Evolutionary conservation across 2,329 filamentous ascomycete genomes (phyloP).

Genomic region (Hymenoscyphus occultus): DNA sequence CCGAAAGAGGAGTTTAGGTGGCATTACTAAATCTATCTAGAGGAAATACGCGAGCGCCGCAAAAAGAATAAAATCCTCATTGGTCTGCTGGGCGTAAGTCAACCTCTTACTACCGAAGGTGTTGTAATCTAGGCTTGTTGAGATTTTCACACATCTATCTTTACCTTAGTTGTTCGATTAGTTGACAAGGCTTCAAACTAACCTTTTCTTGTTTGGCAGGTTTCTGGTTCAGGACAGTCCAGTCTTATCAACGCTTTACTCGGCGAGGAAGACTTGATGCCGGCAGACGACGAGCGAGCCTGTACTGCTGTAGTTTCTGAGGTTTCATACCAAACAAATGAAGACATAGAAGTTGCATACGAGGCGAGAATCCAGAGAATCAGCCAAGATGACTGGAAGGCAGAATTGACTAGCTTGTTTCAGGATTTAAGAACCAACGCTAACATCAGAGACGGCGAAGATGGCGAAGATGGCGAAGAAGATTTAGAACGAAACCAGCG

Average conservation of each 20-base stretch:
- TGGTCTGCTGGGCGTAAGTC: slow-evolving; percentile 48
- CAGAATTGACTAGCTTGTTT: slow-evolving; percentile 21
- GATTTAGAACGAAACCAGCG: slow-evolving; percentile 24
- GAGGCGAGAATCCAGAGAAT: slow-evolving; percentile 16
- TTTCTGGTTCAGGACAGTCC: slow-evolving; percentile 54
- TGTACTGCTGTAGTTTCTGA: slow-evolving; percentile 25
- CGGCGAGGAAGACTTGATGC: slow-evolving; percentile 15
- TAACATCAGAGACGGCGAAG: slow-evolving; percentile 9
- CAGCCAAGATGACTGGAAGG: slow-evolving; percentile 17
- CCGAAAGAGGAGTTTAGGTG: background rate
- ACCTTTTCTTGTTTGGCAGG: background rate
- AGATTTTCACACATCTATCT: no score
- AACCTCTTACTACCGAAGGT: no score
- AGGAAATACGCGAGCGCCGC: slow-evolving; percentile 12
- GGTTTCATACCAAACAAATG: slow-evolving; percentile 21
- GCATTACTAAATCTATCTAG: background rate
- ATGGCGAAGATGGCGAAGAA: slow-evolving; percentile 36
- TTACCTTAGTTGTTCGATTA: no score
- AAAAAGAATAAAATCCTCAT: slow-evolving; percentile 16
- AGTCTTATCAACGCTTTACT: slow-evolving; percentile 58
- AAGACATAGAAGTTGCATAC: slow-evolving; percentile 4
- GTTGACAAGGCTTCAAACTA: no score
- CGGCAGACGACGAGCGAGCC: slow-evolving; percentile 14
- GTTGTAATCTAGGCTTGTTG: no score
- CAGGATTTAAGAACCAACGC: slow-evolving; percentile 13